These are phyloP conservation scores for Vaccinium darrowii DNA, from an alignment of 148 eudicot species.

Conservation along the genomic window DNA sequence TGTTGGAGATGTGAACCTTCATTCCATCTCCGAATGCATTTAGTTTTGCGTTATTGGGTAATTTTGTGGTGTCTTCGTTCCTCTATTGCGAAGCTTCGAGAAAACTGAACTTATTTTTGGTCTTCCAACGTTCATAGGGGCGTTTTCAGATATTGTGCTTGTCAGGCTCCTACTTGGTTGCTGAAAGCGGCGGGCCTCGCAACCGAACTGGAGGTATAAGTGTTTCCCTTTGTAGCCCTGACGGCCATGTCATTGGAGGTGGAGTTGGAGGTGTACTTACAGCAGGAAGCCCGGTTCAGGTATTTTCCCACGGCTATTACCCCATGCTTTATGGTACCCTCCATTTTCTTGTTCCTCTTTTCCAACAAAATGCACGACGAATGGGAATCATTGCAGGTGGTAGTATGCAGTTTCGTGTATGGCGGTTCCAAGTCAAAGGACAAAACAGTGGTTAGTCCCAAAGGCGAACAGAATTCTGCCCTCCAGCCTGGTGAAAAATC, in stretches of 20 bases:
- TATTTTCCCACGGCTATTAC: constrained; percentile 19
- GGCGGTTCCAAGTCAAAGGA: constrained; percentile 52
- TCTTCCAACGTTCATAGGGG: constrained; percentile 48
- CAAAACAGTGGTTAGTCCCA: constrained; percentile 29
- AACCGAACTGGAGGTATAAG: constrained; percentile 83
- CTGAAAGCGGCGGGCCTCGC: constrained; percentile 64
- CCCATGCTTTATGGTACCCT: neutral
- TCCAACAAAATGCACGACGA: neutral
- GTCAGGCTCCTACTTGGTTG: constrained; percentile 83
- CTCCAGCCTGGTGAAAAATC: constrained; percentile 30
- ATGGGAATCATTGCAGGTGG: constrained; percentile 46
- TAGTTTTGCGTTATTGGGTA: neutral
- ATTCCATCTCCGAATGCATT: neutral
- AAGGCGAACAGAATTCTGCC: constrained; percentile 32
- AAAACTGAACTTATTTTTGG: neutral
- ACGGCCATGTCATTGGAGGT: constrained; percentile 88
- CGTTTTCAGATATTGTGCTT: constrained; percentile 83
- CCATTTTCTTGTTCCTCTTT: neutral
- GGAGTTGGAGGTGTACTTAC: constrained; percentile 73
- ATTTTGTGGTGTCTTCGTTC: neutral
- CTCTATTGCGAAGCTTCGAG: neutral
- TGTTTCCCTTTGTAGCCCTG: constrained; percentile 73
- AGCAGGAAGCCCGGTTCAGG: constrained; percentile 85
- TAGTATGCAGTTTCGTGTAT: constrained; percentile 78
- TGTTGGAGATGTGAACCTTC: neutral